Evolutionary conservation across 2,329 filamentous ascomycete genomes (phyloP).

Genomic region (Cladosporium sp.): DNA sequence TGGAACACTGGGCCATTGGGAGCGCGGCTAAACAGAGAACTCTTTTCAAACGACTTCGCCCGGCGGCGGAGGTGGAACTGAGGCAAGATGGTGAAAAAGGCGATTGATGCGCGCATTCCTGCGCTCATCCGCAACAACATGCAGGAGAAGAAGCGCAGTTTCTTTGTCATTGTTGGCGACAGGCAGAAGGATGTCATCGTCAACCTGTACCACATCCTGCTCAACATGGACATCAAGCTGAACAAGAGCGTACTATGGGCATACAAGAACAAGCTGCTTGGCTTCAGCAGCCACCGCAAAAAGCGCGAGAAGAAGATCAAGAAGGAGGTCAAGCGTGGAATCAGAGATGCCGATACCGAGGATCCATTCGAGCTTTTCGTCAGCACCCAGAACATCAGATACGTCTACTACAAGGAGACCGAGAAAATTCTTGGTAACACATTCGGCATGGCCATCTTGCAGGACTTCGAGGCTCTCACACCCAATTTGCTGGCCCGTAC

Average conservation of each 20-base stretch:
- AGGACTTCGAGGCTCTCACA: constrained; percentile 96
- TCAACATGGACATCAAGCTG: constrained; percentile 84
- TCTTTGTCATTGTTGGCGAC: constrained; percentile 96
- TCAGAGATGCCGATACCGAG: constrained; percentile 85
- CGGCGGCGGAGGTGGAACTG: constrained; percentile 14
- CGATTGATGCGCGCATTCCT: constrained; percentile 78
- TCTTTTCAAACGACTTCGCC: constrained; percentile 11
- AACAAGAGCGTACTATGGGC: constrained; percentile 98
- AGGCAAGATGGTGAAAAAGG: constrained; percentile 59
- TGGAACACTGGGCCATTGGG: not conserved
- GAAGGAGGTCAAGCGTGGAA: constrained; percentile 94
- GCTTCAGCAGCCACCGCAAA: constrained; percentile 93
- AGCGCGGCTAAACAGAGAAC: not conserved
- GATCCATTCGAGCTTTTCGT: constrained; percentile 98
- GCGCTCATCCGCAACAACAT: constrained; percentile 88
- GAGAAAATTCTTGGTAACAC: constrained; percentile 98
- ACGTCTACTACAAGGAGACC: constrained; percentile 99
- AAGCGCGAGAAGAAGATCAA: constrained; percentile 99
- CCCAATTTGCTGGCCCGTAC: constrained; percentile 94
- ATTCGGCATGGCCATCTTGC: constrained; percentile 96
- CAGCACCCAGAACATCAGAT: constrained; percentile 93
- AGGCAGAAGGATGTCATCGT: constrained; percentile 95
- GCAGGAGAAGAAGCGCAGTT: constrained; percentile 95
- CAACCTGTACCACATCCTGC: constrained; percentile 89
- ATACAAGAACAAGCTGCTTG: constrained; percentile 95